Conservation (phyloP, 192 early-diverging fungal genomes). For the Linderina pennispora region DNA sequence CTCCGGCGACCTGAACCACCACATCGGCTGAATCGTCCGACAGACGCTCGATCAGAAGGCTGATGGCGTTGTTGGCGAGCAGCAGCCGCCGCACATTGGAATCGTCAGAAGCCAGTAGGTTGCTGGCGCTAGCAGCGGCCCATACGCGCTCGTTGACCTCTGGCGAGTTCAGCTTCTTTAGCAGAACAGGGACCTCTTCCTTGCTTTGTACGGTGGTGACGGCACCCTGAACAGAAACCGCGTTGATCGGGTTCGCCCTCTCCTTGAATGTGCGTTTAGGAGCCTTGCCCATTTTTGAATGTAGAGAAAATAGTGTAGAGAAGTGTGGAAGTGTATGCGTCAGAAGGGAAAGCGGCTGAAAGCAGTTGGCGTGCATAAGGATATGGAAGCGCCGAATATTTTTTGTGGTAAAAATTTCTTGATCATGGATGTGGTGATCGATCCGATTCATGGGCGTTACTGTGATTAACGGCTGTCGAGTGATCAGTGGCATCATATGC, state of each 20-base stretch:
- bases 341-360: no score
- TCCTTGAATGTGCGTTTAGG: constrained; percentile 42
- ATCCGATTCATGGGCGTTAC: no score
- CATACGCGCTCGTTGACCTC: constrained; percentile 76
- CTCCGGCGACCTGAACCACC: constrained; percentile 65
- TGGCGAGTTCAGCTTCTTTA: constrained; percentile 55
- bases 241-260: constrained; percentile 33
- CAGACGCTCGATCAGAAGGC: constrained; percentile 63
- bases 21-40: constrained; percentile 67
- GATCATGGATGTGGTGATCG: no score
- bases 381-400: no score
- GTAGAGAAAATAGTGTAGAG: no score
- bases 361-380: no score
- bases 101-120: constrained; percentile 52
- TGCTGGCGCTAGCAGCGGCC: constrained; percentile 82
- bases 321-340: no score
- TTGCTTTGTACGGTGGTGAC: constrained; percentile 20
- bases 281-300: constrained; percentile 44
- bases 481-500: no score
- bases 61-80: constrained; percentile 64
- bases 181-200: constrained; percentile 28
- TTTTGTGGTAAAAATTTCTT: no score
- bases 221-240: constrained; percentile 13
- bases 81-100: constrained; percentile 54
- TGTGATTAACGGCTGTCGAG: no score